These are phyloP conservation scores for Diddensiella transvaalensis DNA, from an alignment of 805 yeast species.

Conservation along the genomic window DNA sequence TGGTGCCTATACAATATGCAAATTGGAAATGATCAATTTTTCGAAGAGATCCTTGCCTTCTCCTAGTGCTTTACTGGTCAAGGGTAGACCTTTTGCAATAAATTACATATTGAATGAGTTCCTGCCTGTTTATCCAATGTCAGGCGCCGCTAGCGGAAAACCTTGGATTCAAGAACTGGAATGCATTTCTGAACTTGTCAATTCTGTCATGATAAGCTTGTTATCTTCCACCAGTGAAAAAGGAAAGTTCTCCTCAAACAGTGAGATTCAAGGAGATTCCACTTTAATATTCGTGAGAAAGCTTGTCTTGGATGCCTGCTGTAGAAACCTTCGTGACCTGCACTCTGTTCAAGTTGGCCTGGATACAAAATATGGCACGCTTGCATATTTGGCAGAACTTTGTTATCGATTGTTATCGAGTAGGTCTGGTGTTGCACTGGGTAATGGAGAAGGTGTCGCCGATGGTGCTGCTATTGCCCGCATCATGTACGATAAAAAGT, in stretches of 20 bases:
- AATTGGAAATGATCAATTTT: slow-evolving; percentile 76
- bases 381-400: slow-evolving; percentile 52
- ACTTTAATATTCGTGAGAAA: slow-evolving; percentile 71
- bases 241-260: slow-evolving; percentile 32
- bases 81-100: slow-evolving; percentile 73
- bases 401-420: slow-evolving; percentile 32
- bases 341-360: slow-evolving; percentile 37
- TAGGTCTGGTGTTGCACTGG: slow-evolving; percentile 21
- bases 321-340: slow-evolving; percentile 58
- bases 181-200: slow-evolving; percentile 59
- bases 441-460: slow-evolving; percentile 13
- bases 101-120: slow-evolving; percentile 76
- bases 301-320: slow-evolving; percentile 65
- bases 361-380: slow-evolving; percentile 49
- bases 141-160: slow-evolving; percentile 31
- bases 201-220: slow-evolving; percentile 57
- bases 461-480: slow-evolving; percentile 66
- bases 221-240: slow-evolving; percentile 55
- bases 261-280: slow-evolving; percentile 44
- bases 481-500: slow-evolving; percentile 63
- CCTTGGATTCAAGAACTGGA: slow-evolving; percentile 36
- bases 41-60: slow-evolving; percentile 51
- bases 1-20: slow-evolving; percentile 74
- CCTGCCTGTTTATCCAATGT: slow-evolving; percentile 46
- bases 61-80: slow-evolving; percentile 28